Percentiles rank a stretch among this genome's conserved stretches.
Conservation (phyloP, 352 stramenopile genomes). For the Pythium myriotylum region DNA sequence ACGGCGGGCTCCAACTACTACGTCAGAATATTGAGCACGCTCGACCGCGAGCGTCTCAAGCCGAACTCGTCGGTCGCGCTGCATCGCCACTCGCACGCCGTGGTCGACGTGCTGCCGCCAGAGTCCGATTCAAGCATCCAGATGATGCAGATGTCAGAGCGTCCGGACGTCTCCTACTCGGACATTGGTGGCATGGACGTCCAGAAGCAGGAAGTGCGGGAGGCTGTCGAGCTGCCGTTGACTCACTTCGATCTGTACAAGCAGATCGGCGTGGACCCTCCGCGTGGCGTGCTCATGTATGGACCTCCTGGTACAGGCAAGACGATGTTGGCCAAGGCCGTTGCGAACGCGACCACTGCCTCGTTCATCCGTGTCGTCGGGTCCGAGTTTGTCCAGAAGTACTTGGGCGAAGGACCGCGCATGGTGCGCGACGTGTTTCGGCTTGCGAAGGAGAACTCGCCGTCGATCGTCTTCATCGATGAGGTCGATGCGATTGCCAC, state of each 20-base stretch:
- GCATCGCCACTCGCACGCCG: constrained; percentile 98
- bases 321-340: constrained; percentile 99
- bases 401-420: constrained; percentile 97
- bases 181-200: constrained; percentile 99
- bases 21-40: constrained; percentile 97
- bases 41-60: constrained; percentile 99
- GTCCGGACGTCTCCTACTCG: constrained; percentile 94
- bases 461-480: constrained; percentile 99
- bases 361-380: constrained; percentile 98
- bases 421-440: constrained; percentile 99
- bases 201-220: constrained; percentile 98
- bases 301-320: constrained; percentile 96
- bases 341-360: constrained; percentile 98
- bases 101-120: constrained; percentile 98
- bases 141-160: constrained; percentile 98
- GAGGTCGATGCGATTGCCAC: constrained; percentile 99
- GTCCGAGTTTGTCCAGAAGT: constrained; percentile 99
- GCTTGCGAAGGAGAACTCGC: constrained; percentile 98
- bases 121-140: constrained; percentile 99
- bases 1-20: constrained; percentile 99
- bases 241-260: constrained; percentile 99
- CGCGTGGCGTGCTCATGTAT: constrained; percentile 98
- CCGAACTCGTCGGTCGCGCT: constrained; percentile 98
- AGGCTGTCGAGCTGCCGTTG: constrained; percentile 99
- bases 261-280: constrained; percentile 99